These are phyloP conservation scores for Coemansia reversa DNA, from an alignment of 192 early-diverging fungal species.

Conservation along the genomic window DNA sequence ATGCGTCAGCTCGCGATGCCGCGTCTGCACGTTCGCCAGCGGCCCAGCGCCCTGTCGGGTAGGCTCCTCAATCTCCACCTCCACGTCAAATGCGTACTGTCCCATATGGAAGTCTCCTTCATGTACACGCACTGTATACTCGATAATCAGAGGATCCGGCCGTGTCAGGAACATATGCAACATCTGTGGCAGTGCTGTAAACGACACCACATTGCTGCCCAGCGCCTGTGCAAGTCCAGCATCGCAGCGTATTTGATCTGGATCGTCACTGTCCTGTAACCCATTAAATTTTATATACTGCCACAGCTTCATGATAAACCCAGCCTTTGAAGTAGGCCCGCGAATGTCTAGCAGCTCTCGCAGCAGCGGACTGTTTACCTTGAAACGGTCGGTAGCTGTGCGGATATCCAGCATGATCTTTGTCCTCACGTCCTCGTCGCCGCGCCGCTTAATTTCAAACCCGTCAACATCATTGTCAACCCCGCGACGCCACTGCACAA, in stretches of 20 bases:
- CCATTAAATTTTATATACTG: constrained; percentile 94
- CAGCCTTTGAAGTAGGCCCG: constrained; percentile 33
- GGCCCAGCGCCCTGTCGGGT: constrained; percentile 59
- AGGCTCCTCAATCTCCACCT: constrained; percentile 84
- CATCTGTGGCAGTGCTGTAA: constrained; percentile 81
- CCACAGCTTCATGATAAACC: constrained; percentile 86
- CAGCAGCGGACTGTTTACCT: constrained; percentile 67
- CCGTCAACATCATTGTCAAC: constrained; percentile 61
- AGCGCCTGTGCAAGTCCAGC: constrained; percentile 69
- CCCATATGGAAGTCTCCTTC: constrained; percentile 73
- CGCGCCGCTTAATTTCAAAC: constrained; percentile 90
- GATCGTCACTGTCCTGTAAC: constrained; percentile 88
- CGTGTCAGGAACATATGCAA: constrained; percentile 71
- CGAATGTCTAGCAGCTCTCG: constrained; percentile 76
- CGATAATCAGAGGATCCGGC: constrained; percentile 83
- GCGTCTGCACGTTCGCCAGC: constrained; percentile 49
- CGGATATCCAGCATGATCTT: constrained; percentile 81
- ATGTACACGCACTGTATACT: constrained; percentile 81
- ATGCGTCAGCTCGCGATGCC: constrained; percentile 57
- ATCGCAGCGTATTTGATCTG: constrained; percentile 83
- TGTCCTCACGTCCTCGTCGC: constrained; percentile 78
- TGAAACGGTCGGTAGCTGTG: constrained; percentile 76
- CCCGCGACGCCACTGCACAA: constrained; percentile 47
- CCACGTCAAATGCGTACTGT: constrained; percentile 84
- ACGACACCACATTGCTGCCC: constrained; percentile 63